Base-by-base conservation (phyloP, 768 basidiomycete species). In the Termitomyces heimii region DNA sequence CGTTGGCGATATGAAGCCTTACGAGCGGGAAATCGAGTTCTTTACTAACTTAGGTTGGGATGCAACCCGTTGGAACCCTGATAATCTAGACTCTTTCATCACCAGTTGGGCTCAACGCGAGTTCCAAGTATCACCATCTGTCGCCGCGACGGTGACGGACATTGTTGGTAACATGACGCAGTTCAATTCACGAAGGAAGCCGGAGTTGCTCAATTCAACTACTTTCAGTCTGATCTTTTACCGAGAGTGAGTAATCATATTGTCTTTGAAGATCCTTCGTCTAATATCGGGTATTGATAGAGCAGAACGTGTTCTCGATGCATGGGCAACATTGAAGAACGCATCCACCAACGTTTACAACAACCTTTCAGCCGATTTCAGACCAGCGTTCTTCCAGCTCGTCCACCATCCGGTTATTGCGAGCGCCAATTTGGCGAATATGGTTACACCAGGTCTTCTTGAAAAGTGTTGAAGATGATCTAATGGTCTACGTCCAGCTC, bases 1-100 rank as follows among this genome's bases (percentile, higher is more conserved):
- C 65, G 86, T 90, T 54, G 88, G 88, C n/a, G 86, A 89, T 62
- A 68, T 90, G 47, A 89, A 89, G 67, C 86, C 86, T 2, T 84
- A 84, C 60, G 88, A 90, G 62, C 80, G 85, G 52, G 80, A 84
- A 54, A 83, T 74, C 29, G 86, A 88, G 62, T 87, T 85, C 69
- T 89, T 86, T 76, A 70, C 88, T 62, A 75, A 71, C 16, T 80
- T 79, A 47, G 86, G 79, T 2, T 89, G 81, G 77, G 78, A 90
- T 61, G 67, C 81, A 0, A 72, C 81, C 0, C 67, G 74, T 16
- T 89, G 83, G 81, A 77, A 73, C 12, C 75, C 74, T 6, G 73
- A 77, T 60, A 85, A 85, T 64, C 64, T 85, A 35, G 69, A 80
- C 48, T 69, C 65, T 26, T 88, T 79, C 66, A 78, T 84, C 44